phyloP scores from a whole-genome alignment of 1,139 yeast genomes.

The Blastobotrys indianensis region DNA sequence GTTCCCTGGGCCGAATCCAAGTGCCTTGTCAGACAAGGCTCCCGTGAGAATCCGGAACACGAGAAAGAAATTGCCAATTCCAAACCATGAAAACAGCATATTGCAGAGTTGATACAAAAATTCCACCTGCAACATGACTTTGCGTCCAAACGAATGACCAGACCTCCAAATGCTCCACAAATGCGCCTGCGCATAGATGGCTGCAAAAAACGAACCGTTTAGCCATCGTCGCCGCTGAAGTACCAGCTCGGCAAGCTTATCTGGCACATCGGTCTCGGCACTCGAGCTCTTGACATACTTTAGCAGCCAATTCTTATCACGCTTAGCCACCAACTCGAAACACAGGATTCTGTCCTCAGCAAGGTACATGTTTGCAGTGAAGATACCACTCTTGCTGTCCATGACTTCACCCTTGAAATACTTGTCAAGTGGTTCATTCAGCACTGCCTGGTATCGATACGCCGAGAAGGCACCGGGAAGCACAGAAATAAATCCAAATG shows the following conservation, averaged over 20 bases:
- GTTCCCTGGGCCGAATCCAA: slow-evolving; percentile 64
- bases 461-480: slow-evolving; percentile 89
- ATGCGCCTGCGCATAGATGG: slow-evolving; percentile 67
- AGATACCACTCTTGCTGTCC: slow-evolving; percentile 53
- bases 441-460: slow-evolving; percentile 63
- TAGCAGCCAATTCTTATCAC: slow-evolving; percentile 53
- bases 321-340: slow-evolving; percentile 75
- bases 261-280: slow-evolving; percentile 85
- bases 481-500: slow-evolving; percentile 75
- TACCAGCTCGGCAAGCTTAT: slow-evolving; percentile 61
- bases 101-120: slow-evolving; percentile 63
- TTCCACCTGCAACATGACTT: slow-evolving; percentile 59
- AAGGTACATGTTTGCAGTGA: slow-evolving; percentile 76
- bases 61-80: slow-evolving; percentile 67
- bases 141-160: slow-evolving; percentile 56
- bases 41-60: slow-evolving; percentile 72
- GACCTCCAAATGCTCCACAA: slow-evolving; percentile 67
- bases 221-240: slow-evolving; percentile 81
- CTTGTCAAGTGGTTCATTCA: slow-evolving; percentile 65
- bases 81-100: slow-evolving; percentile 72
- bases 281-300: slow-evolving; percentile 69
- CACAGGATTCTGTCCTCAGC: slow-evolving; percentile 83
- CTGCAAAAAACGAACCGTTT: slow-evolving; percentile 81
- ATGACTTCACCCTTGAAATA: slow-evolving; percentile 75
- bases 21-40: slow-evolving; percentile 52